A percentile compares a stretch with the other conserved stretches of the same genome.
Evolutionary conservation across 2,329 filamentous ascomycete genomes (phyloP).

Genomic region (Helotiales sp.): DNA sequence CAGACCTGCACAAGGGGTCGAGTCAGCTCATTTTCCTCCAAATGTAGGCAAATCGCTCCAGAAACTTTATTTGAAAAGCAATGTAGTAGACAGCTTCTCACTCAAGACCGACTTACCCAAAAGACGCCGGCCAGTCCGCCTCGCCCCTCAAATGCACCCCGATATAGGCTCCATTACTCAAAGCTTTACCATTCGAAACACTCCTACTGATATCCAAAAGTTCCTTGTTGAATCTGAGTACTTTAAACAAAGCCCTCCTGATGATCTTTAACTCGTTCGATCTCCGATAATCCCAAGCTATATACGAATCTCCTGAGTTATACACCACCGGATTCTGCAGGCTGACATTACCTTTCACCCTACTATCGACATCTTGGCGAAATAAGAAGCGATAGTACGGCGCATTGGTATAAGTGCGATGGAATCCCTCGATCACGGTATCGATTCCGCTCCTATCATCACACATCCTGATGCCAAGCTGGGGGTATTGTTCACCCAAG

Average conservation of each 20-base stretch:
- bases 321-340: conserved; percentile 14
- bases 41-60: too few species aligned
- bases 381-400: neutral
- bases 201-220: conserved; percentile 16
- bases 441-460: conserved; percentile 22
- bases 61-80: too few species aligned
- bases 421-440: conserved; percentile 5
- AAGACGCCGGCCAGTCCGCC: conserved; percentile 23
- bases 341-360: conserved; percentile 10
- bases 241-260: conserved; percentile 25
- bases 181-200: conserved; percentile 12
- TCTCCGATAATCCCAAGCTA: conserved; percentile 24
- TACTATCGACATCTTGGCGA: neutral
- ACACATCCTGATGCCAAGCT: conserved; percentile 19
- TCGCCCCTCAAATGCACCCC: conserved; percentile 28
- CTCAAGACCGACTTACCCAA: conserved; percentile 14
- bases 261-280: conserved; percentile 19
- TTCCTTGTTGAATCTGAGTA: conserved; percentile 18
- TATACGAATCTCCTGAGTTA: conserved; percentile 23
- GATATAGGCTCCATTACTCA: conserved; percentile 21
- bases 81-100: too few species aligned
- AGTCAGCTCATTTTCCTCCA: too few species aligned
- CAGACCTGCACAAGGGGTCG: too few species aligned
- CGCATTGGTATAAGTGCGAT: conserved; percentile 5
- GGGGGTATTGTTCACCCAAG: conserved; percentile 16